Conservation (phyloP, 495 filamentous ascomycete species). For the Penicillium desertorum region DNA sequence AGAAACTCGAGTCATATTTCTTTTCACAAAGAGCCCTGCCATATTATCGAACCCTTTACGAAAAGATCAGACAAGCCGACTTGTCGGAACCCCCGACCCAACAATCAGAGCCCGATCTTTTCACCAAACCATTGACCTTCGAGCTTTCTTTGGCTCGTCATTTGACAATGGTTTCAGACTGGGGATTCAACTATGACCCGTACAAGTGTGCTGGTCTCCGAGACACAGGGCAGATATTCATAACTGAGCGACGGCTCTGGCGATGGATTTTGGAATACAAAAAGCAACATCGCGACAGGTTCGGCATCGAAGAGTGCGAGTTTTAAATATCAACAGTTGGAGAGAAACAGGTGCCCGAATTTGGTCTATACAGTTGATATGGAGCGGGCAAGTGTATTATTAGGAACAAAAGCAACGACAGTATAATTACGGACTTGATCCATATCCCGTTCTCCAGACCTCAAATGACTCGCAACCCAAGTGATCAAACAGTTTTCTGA, state of each 20-base stretch:
- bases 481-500: background rate
- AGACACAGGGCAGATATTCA: background rate
- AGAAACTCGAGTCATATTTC: background rate
- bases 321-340: background rate
- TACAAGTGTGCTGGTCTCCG: background rate
- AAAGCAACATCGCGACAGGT: background rate
- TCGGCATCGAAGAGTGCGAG: background rate
- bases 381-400: background rate
- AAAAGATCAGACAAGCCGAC: background rate
- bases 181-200: background rate
- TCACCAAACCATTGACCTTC: background rate
- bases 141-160: conserved; percentile 1
- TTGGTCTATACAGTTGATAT: background rate
- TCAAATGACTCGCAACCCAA: background rate
- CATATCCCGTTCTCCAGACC: background rate
- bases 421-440: background rate
- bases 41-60: background rate
- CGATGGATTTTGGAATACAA: background rate
- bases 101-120: background rate
- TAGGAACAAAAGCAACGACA: background rate
- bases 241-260: background rate
- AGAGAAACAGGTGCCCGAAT: background rate
- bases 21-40: background rate
- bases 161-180: background rate
- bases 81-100: background rate